Evolutionary conservation across 1,284 basidiomycete genomes (phyloP).

Genomic region (Agaricales sp.): DNA sequence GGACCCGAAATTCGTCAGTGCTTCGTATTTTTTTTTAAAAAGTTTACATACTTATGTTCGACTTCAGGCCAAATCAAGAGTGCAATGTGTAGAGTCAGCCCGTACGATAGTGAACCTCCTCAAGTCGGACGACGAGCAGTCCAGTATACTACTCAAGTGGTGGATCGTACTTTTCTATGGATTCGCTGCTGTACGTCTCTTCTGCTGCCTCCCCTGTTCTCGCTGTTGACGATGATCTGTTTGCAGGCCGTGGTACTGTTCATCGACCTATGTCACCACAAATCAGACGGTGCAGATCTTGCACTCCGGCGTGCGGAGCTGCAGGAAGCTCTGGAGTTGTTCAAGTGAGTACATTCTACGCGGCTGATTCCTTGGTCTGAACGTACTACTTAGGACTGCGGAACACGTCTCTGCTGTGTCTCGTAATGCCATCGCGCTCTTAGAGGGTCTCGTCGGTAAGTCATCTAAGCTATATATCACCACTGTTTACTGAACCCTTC

Average conservation of each 20-base stretch:
- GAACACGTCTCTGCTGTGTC: constrained; percentile 16
- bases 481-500: neutral
- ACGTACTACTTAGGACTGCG: constrained; percentile 11
- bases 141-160: constrained; percentile 15
- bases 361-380: constrained; percentile 1
- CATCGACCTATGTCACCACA: constrained; percentile 16
- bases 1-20: constrained; percentile 15
- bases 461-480: neutral
- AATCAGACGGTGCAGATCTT: constrained; percentile 9
- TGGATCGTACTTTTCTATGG: constrained; percentile 18
- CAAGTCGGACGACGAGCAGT: constrained; percentile 13
- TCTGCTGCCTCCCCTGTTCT: neutral
- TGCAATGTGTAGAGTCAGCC: constrained; percentile 15
- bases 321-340: constrained; percentile 13
- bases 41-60: neutral
- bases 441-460: constrained; percentile 15
- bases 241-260: constrained; percentile 16
- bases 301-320: constrained; percentile 11
- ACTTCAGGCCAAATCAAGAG: constrained; percentile 13
- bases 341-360: constrained; percentile 4
- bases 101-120: constrained; percentile 14
- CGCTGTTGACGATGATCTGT: neutral
- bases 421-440: constrained; percentile 14
- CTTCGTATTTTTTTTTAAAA: neutral
- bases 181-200: constrained; percentile 14